These are phyloP conservation scores for Didymella pomorum DNA, from an alignment of 2,329 filamentous ascomycete genomes.

Conservation along the genomic window DNA sequence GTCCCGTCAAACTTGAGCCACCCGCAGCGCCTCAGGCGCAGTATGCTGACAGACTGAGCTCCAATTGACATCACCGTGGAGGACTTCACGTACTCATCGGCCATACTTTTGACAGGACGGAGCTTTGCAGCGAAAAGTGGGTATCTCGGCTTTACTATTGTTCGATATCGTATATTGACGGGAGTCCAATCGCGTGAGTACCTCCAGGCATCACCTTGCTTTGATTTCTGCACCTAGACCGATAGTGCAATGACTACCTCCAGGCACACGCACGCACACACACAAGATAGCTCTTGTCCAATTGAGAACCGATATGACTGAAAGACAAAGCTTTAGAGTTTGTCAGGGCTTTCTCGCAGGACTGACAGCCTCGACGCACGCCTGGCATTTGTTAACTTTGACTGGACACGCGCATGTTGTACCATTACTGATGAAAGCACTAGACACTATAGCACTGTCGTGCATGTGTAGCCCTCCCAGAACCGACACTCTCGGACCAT, in stretches of 20 bases:
- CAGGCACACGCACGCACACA: background rate
- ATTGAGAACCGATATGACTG: too few species aligned
- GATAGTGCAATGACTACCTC: background rate
- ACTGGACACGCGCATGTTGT: constrained; percentile 14
- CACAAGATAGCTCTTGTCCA: background rate
- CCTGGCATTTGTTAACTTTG: constrained; percentile 3
- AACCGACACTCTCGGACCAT: constrained; percentile 9
- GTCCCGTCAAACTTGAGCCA: constrained; percentile 16
- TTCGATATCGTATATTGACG: background rate
- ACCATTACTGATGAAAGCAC: constrained; percentile 16
- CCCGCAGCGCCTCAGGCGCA: background rate
- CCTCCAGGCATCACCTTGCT: background rate
- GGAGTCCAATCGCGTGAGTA: background rate
- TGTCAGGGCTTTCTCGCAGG: too few species aligned
- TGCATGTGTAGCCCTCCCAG: constrained; percentile 16
- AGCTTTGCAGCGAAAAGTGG: background rate
- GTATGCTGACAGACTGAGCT: too few species aligned
- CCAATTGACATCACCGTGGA: background rate
- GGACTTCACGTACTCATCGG: background rate
- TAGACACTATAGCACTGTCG: constrained; percentile 17
- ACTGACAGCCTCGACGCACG: constrained; percentile 10
- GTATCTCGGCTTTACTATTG: background rate
- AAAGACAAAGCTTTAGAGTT: background rate
- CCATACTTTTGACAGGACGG: background rate
- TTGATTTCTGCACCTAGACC: too few species aligned